Conservation (phyloP, 257 asterid genomes). For the Jacaranda mimosifolia region DNA sequence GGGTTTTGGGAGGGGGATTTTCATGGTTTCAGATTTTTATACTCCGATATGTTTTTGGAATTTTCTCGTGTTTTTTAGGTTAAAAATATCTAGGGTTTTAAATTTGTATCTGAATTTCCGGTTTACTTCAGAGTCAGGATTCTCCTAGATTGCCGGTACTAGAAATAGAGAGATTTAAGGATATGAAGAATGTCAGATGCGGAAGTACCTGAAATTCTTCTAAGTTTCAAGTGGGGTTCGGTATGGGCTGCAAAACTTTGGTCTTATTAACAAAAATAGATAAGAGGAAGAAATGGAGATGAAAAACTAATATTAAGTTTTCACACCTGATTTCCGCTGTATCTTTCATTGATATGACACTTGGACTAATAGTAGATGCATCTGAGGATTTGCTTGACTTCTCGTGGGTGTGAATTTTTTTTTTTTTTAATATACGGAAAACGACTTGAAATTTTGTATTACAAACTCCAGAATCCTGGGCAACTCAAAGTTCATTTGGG, state of each 20-base stretch:
- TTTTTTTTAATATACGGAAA: neutral
- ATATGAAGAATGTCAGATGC: neutral
- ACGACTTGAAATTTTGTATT: slow-evolving; percentile 5
- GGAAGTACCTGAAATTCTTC: neutral
- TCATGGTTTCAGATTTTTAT: neutral
- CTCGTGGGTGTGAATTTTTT: slow-evolving; percentile 10
- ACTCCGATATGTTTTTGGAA: neutral
- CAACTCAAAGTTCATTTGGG: slow-evolving; percentile 73
- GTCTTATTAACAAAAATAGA: neutral
- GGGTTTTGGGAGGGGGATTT: neutral
- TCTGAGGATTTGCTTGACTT: neutral
- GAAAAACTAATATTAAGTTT: neutral
- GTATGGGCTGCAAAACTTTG: neutral
- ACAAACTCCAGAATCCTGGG: slow-evolving; percentile 41
- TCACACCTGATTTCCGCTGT: neutral
- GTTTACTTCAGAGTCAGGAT: neutral
- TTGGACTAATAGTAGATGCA: neutral
- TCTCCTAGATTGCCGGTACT: neutral
- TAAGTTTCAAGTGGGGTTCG: neutral
- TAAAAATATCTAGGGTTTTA: neutral
- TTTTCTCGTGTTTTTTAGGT: neutral
- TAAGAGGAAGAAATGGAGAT: neutral
- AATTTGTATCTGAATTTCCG: neutral
- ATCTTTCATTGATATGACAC: neutral
- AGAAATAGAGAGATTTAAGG: slow-evolving; percentile 1